Base-by-base conservation (phyloP, 2,329 filamentous ascomycete species). In the Fusarium sp. region DNA sequence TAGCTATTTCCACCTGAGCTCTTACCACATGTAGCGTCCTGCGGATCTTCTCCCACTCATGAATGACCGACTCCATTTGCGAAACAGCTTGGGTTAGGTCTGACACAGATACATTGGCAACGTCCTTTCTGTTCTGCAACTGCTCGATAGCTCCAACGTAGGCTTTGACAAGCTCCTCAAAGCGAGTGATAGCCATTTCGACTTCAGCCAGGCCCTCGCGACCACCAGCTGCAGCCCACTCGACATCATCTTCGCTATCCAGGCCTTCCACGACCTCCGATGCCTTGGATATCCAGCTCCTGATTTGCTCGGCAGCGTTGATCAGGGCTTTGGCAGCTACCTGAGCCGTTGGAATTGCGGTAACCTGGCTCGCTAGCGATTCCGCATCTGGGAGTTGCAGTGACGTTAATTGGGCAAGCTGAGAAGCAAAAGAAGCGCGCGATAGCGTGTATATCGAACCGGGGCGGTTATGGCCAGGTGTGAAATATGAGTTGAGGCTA, bases 131-230 rank as follows among this genome's bases (percentile, higher is more conserved):
- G 55, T 88, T 85, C 82, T 98, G 95, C 47, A 99, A 86, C 70
- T 95, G 92, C 80, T 98, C 96, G 77, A 98, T 98, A n/a, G 96
- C 95, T 68, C 91, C 89, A 61, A 98, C 93, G 79, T 98, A 99
- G 73, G 97, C 94, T 77, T 95, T 94, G 79, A 98, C 94, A 63
- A 99, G 87, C 58, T 92, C 90, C 79, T 98, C 95, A 78, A 98
- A 99, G 56, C 93, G 91, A 42, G 88, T 86, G 69, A 98, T 96
- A 28, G 96, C 90, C 74, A 85, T 89, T 78, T 93, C 91, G 30
- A 93, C 91, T 75, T 93, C 91, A 57, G 91, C 91, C 41, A 96
- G 86, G 5, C 94, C 94, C 82, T 96, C 93, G 70, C 93, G 88
- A 5, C 96, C 96, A 59, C 94, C 96, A 12, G 90, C 90, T 4